Conservation (phyloP, 768 basidiomycete species). For the Auricularia cornea region DNA sequence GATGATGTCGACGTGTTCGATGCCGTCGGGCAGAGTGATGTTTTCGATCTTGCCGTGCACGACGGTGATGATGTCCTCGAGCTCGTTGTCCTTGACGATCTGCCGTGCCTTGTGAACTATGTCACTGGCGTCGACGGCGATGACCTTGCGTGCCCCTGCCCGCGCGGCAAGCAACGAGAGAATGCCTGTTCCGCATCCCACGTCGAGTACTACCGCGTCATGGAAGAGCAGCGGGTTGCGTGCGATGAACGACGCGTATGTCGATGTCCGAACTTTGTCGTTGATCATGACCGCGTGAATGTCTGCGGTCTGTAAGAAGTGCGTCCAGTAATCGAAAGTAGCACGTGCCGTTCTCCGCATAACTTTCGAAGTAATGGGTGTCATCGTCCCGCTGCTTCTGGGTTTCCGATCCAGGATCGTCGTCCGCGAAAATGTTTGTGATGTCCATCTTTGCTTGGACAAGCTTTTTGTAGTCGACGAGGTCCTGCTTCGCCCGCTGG, state of each 20-base stretch:
- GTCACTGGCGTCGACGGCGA: constrained; percentile 85
- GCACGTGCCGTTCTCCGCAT: constrained; percentile 70
- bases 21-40: constrained; percentile 61
- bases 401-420: constrained; percentile 30
- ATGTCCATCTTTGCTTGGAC: constrained; percentile 47
- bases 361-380: constrained; percentile 88
- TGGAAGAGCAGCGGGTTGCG: constrained; percentile 73
- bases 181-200: constrained; percentile 94
- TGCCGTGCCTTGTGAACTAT: constrained; percentile 69
- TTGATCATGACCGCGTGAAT: constrained; percentile 97
- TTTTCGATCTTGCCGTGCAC: constrained; percentile 89
- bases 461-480: constrained; percentile 53
- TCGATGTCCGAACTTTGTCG: constrained; percentile 87
- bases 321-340: neutral
- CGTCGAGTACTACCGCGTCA: constrained; percentile 83
- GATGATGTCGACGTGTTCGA: constrained; percentile 83
- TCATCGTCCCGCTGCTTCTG: constrained; percentile 62
- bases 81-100: constrained; percentile 66
- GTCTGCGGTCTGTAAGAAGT: constrained; percentile 36
- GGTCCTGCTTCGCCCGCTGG: constrained; percentile 45
- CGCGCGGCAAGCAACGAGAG: constrained; percentile 84
- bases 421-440: constrained; percentile 27
- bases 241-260: constrained; percentile 87
- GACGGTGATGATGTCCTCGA: constrained; percentile 47
- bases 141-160: constrained; percentile 83